phyloP scores from a whole-genome alignment of 495 filamentous ascomycete species.

The Hyaloscypha finlandica region DNA sequence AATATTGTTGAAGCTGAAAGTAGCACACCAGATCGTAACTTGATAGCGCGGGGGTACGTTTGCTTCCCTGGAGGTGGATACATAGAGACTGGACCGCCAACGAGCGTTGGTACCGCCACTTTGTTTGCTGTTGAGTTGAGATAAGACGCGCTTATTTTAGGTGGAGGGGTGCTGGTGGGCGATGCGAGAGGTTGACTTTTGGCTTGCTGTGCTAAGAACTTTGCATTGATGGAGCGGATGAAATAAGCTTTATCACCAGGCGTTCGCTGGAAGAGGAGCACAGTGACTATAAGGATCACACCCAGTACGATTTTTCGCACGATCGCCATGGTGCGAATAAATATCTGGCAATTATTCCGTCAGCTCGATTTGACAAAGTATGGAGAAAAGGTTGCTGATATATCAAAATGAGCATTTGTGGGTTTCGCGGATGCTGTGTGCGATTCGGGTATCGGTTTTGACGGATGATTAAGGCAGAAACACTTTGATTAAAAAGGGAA shows the following conservation, averaged over 20 bases:
- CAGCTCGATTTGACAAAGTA: background rate
- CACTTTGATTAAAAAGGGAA: background rate
- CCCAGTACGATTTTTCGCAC: background rate
- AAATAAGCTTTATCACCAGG: background rate
- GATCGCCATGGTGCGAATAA: background rate
- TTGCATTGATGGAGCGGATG: background rate
- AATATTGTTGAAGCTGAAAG: slow-evolving; percentile 2
- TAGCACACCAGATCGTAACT: slow-evolving; percentile 2
- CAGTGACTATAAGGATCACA: background rate
- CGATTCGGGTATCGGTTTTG: background rate
- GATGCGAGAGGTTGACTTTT: background rate
- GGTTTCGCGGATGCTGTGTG: background rate
- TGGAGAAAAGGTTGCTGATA: background rate
- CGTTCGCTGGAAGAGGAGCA: background rate
- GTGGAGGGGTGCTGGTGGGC: background rate
- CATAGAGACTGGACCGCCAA: background rate
- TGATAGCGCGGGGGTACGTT: slow-evolving; percentile 11
- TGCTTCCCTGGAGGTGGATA: slow-evolving; percentile 1
- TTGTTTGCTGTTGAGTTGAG: background rate
- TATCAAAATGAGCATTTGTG: background rate
- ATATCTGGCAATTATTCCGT: background rate
- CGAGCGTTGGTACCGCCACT: background rate
- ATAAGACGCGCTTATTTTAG: background rate
- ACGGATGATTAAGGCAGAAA: background rate
- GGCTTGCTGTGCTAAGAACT: background rate